These are phyloP conservation scores for Gossypium sturtianum DNA, from an alignment of 345 rosid species.

Conservation along the genomic window DNA sequence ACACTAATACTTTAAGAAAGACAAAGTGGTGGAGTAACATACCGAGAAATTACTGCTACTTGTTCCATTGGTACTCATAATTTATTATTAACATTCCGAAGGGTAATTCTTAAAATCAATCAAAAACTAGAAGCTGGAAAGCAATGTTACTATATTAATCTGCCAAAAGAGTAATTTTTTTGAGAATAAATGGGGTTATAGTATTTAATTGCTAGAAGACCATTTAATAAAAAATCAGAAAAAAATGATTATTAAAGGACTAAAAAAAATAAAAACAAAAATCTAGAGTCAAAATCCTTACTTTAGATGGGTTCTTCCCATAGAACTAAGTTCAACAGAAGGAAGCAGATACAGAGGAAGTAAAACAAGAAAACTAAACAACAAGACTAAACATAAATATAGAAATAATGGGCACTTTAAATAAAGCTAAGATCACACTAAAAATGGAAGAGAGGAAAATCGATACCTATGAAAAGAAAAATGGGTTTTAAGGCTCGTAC, in stretches of 20 bases:
- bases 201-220: not conserved
- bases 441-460: not conserved
- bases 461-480: not conserved
- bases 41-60: slow-evolving; percentile 16
- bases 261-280: too few species aligned
- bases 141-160: not conserved
- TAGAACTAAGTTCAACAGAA: not conserved
- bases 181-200: not conserved
- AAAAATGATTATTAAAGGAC: too few species aligned
- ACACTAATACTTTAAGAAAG: too few species aligned
- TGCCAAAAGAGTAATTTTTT: not conserved
- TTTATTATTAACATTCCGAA: slow-evolving; percentile 5
- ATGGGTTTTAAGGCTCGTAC: not conserved
- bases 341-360: not conserved
- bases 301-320: too few species aligned
- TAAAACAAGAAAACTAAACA: not conserved
- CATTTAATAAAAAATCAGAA: not conserved
- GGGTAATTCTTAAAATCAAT: not conserved
- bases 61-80: slow-evolving; percentile 19
- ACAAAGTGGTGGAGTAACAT: too few species aligned
- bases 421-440: slow-evolving; percentile 2
- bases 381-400: not conserved
- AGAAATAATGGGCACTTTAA: not conserved
- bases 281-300: not conserved
- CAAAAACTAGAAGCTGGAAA: not conserved